Evolutionary conservation across 495 filamentous ascomycete genomes (phyloP).

Genomic region (Talaromyces ruber): DNA sequence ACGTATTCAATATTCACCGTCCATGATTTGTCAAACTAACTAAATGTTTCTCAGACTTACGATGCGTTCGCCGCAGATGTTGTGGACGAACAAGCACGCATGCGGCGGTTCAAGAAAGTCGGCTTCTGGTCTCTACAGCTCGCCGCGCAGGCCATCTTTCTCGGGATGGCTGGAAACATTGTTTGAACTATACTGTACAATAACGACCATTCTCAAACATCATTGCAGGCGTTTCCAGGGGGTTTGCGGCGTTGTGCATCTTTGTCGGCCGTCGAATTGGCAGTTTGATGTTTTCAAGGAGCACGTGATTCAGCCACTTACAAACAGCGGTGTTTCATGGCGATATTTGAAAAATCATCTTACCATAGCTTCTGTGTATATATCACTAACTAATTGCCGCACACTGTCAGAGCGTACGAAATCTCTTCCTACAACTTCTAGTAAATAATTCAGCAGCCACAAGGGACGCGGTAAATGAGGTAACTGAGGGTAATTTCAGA

Average conservation of each 20-base stretch:
- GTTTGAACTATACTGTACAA: constrained; percentile 33
- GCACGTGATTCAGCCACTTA: neutral
- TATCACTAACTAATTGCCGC: neutral
- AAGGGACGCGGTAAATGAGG: neutral
- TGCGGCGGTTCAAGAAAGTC: constrained; percentile 87
- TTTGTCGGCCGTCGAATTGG: neutral
- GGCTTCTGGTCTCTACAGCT: constrained; percentile 92
- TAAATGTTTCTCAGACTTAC: constrained; percentile 52
- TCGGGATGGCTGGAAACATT: constrained; percentile 87
- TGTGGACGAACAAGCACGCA: constrained; percentile 72
- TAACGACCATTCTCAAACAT: constrained; percentile 3
- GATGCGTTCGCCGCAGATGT: constrained; percentile 85
- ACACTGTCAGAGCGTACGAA: neutral
- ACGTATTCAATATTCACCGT: constrained; percentile 12
- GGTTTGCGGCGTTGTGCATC: neutral
- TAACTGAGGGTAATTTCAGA: neutral
- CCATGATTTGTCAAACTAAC: neutral
- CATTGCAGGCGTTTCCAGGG: constrained; percentile 3
- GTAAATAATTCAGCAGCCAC: too few species aligned
- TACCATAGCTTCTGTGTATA: neutral
- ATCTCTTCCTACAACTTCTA: neutral
- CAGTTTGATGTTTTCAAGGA: neutral
- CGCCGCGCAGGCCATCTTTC: constrained; percentile 86
- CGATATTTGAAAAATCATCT: neutral
- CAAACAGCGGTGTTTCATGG: neutral